These are phyloP conservation scores for Candida nitratophila DNA, from an alignment of 805 yeast genomes.

Conservation along the genomic window DNA sequence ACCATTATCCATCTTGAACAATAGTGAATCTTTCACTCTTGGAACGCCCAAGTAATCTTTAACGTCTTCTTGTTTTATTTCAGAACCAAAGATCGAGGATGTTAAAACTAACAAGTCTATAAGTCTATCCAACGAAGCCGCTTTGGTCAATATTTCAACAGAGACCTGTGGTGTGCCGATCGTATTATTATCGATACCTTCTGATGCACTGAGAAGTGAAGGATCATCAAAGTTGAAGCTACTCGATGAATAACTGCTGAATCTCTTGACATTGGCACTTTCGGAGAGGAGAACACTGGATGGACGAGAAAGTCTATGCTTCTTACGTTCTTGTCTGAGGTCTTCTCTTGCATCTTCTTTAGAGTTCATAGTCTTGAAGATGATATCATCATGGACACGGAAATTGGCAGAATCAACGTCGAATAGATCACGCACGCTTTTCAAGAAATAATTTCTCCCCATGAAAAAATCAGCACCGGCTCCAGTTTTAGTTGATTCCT, in stretches of 20 bases:
- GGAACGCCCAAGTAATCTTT: conserved; percentile 28
- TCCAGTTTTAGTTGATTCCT: not conserved
- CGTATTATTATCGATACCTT: not conserved
- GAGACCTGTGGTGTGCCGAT: not conserved
- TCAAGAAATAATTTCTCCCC: conserved; percentile 42
- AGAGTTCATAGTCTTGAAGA: conserved; percentile 45
- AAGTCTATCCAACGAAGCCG: conserved; percentile 69
- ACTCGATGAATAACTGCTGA: conserved; percentile 27
- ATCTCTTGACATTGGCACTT: conserved; percentile 22
- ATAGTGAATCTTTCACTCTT: conserved; percentile 13
- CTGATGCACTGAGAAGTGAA: conserved; percentile 14
- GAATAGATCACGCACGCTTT: conserved; percentile 54
- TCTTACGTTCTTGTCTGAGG: not conserved
- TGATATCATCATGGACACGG: conserved; percentile 46
- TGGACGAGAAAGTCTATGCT: conserved; percentile 17
- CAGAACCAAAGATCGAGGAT: conserved; percentile 46
- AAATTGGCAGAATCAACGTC: conserved; percentile 54
- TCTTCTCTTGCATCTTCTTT: conserved; percentile 22
- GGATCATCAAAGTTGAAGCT: conserved; percentile 27
- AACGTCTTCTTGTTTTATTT: conserved; percentile 36
- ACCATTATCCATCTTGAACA: conserved; percentile 54
- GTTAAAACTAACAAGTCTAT: conserved; percentile 76
- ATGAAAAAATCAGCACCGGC: not conserved
- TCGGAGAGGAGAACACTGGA: conserved; percentile 27
- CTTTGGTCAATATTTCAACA: conserved; percentile 32